Evolutionary conservation across 768 basidiomycete genomes (phyloP), one percentile per base, ranked within the genome.

Genomic region (Sarcodon sp.): DNA sequence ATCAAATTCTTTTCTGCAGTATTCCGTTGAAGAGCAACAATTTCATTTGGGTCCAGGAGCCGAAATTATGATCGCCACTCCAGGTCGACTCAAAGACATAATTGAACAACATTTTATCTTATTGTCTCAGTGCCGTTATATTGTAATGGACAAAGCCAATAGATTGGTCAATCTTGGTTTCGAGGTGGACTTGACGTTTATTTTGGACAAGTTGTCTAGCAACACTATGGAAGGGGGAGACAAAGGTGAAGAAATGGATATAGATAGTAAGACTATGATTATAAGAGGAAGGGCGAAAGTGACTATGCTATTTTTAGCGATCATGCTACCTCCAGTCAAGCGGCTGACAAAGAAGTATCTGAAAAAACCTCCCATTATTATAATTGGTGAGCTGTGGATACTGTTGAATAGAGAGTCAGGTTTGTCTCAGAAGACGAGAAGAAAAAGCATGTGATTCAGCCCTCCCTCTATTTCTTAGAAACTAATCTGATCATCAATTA

Each of bases 111-210:
- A 87, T 63, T 89, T 98, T 43, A 73, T 99, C 38, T 94, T 99
- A 15, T 75, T 99, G 39, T 86, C 87, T 6, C 96, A 99, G 64
- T 98, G 96, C 64, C 89, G 90, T 2, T 98, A 99, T 59, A 83
- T 99, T 50, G 94, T 99, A 55, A 96, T 99, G 96, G 96, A 99
- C 63, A 96, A 99, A 71, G 96, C 96, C 12, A 96, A 99, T 64
- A 79, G 96, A 46, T 98, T 99, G 96, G 93, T 99, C 52, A 83
- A 93, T 59, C 80, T 98, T 32, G 96, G 96, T 12, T 99, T 99
- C 61, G 96, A 99, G 64, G 78, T 76, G 12, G 93, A 96, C 61
- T 67, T 99, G 43, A 90, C 86, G 21, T 96, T 89, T 63, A 98
- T 99, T 57, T 68, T 99, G 51, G 94, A 98, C 65, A 77, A 89